Evolutionary conservation across 2,329 filamentous ascomycete species (phyloP).

Genomic region (Xylariaceae sp.): DNA sequence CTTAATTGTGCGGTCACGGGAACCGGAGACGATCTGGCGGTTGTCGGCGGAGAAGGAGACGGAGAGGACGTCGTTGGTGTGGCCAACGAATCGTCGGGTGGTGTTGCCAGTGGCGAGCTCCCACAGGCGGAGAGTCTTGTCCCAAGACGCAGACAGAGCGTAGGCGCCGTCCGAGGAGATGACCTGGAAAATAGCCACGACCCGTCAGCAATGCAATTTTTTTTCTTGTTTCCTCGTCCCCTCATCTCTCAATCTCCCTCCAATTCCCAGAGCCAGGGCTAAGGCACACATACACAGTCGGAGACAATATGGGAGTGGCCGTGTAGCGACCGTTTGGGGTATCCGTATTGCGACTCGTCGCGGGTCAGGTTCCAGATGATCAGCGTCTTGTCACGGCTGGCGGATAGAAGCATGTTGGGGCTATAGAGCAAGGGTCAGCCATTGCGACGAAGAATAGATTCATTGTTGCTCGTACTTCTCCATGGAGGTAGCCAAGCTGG

Average conservation of each 20-base stretch:
- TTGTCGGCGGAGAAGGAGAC: slow-evolving; percentile 99
- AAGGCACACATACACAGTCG: slow-evolving; percentile 83
- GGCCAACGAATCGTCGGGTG: slow-evolving; percentile 97
- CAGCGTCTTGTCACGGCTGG: slow-evolving; percentile 95
- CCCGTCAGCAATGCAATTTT: slow-evolving; percentile 36
- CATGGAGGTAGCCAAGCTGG: slow-evolving; percentile 95
- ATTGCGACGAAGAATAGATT: no score
- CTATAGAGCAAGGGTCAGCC: slow-evolving; percentile 51
- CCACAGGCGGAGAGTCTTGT: slow-evolving; percentile 99
- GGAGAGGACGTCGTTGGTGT: slow-evolving; percentile 99
- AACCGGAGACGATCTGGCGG: slow-evolving; percentile 99
- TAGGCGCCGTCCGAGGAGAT: slow-evolving; percentile 99
- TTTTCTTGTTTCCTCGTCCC: neutral
- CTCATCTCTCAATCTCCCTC: neutral
- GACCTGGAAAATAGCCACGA: slow-evolving; percentile 65
- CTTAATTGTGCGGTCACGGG: slow-evolving; percentile 98
- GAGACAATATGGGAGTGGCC: slow-evolving; percentile 99
- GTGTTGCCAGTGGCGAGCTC: slow-evolving; percentile 97
- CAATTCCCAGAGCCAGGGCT: neutral
- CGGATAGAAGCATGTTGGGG: slow-evolving; percentile 99
- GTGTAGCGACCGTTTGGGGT: slow-evolving; percentile 98
- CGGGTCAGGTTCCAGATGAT: slow-evolving; percentile 99
- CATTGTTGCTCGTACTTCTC: slow-evolving; percentile 78
- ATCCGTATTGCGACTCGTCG: slow-evolving; percentile 97
- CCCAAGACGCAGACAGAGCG: slow-evolving; percentile 98